Conservation (phyloP, 768 basidiomycete genomes). For the Asterophora lycoperdoides region DNA sequence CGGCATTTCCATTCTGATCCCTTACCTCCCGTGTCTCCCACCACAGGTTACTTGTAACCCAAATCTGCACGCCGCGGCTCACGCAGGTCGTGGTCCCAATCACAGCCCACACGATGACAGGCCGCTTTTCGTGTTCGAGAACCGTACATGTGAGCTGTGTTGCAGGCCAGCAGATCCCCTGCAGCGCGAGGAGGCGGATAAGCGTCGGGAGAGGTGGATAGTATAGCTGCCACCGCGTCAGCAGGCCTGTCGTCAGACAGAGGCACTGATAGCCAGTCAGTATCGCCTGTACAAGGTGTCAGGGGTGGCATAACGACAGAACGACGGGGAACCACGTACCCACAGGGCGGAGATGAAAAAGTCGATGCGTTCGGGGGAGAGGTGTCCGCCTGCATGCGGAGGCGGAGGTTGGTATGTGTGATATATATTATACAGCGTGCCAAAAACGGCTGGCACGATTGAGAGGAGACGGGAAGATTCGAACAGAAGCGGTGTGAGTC, state of each 20-base stretch:
- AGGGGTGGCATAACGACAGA: constrained; percentile 5
- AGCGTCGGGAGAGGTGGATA: constrained; percentile 86
- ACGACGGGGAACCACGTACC: constrained; percentile 37
- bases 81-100: constrained; percentile 87
- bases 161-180: constrained; percentile 95
- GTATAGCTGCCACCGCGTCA: constrained; percentile 87
- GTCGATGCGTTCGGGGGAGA: constrained; percentile 54
- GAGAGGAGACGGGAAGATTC: constrained; percentile 66
- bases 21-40: constrained; percentile 34
- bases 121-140: constrained; percentile 64
- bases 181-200: constrained; percentile 86
- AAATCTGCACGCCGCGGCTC: constrained; percentile 82
- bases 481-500: constrained; percentile 59
- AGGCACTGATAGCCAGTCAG: constrained; percentile 91
- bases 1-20: constrained; percentile 18
- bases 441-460: constrained; percentile 68
- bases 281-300: constrained; percentile 49
- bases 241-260: constrained; percentile 79
- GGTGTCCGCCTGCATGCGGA: constrained; percentile 16
- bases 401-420: constrained; percentile 42
- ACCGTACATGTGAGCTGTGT: constrained; percentile 81
- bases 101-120: constrained; percentile 85
- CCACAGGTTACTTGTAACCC: constrained; percentile 91
- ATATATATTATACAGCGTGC: constrained; percentile 51
- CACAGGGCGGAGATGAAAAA: constrained; percentile 67